Percentiles rank a stretch among this genome's conserved stretches.
Evolutionary conservation across 1,284 basidiomycete species (phyloP).

Genomic region (Volvariella surrecta): DNA sequence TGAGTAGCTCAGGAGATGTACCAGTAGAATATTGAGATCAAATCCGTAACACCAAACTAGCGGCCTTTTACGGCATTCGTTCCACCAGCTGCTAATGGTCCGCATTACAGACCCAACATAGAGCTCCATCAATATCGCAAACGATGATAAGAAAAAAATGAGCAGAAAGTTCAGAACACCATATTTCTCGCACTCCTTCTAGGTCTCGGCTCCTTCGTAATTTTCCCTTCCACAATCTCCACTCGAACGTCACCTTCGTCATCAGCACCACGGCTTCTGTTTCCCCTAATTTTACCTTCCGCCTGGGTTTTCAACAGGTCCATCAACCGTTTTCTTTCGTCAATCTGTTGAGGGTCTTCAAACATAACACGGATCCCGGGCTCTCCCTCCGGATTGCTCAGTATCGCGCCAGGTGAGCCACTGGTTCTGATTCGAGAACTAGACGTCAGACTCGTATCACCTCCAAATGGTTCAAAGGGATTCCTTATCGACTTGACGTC

Average conservation of each 20-base stretch:
- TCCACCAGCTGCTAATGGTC: too few relatives aligned
- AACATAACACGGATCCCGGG: constrained; percentile 47
- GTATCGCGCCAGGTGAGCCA: too few relatives aligned
- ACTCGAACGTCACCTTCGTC: constrained; percentile 1
- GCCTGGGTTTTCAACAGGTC: constrained; percentile 20
- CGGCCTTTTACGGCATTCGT: too few relatives aligned
- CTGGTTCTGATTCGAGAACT: too few relatives aligned
- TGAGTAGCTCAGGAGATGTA: too few relatives aligned
- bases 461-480: constrained; percentile 17
- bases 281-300: constrained; percentile 2
- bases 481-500: constrained; percentile 13
- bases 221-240: neutral
- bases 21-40: too few relatives aligned
- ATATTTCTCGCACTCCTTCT: constrained; percentile 19
- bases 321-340: constrained; percentile 42
- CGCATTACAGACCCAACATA: too few relatives aligned
- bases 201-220: constrained; percentile 7
- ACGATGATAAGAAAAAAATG: too few relatives aligned
- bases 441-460: constrained; percentile 18
- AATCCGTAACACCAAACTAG: too few relatives aligned
- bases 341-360: constrained; percentile 55
- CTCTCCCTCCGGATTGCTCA: constrained; percentile 23
- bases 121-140: too few relatives aligned
- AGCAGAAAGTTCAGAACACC: constrained; percentile 8
- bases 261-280: constrained; percentile 5